Evolutionary conservation across 305 asterid species (phyloP).

Genomic region (Solanum chacoense): DNA sequence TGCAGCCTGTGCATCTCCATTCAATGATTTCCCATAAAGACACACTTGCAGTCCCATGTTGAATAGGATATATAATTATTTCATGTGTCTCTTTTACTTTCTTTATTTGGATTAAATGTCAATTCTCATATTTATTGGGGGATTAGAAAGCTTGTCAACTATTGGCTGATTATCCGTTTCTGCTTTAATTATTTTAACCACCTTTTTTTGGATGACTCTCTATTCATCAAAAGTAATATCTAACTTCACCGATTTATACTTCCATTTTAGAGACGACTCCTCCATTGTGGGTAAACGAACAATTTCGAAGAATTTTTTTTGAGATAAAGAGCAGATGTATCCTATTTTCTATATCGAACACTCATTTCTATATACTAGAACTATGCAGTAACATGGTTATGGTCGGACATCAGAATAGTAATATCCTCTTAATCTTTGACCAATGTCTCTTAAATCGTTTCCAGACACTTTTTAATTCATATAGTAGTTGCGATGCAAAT

Average conservation of each 20-base stretch:
- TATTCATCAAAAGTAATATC: too few relatives aligned
- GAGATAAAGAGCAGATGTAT: not conserved
- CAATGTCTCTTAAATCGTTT: not conserved
- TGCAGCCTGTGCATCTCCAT: not conserved
- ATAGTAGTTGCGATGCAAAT: not conserved
- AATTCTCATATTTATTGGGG: not conserved
- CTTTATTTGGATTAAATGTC: not conserved
- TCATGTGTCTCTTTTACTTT: not conserved
- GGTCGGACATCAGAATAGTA: not conserved
- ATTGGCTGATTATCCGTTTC: not conserved
- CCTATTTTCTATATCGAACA: not conserved
- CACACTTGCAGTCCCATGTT: not conserved
- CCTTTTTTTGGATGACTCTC: not conserved
- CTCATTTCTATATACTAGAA: not conserved
- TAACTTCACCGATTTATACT: too few relatives aligned
- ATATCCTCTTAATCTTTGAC: not conserved
- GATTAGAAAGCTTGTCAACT: not conserved
- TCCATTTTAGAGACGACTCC: not conserved
- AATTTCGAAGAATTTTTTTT: too few relatives aligned
- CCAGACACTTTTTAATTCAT: not conserved
- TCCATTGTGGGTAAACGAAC: not conserved
- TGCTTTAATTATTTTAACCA: not conserved
- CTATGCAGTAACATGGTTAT: not conserved
- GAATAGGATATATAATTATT: not conserved
- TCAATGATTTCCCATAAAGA: not conserved